phyloP scores from a whole-genome alignment of 1,284 basidiomycete species.

The Trichosporon inkin region DNA sequence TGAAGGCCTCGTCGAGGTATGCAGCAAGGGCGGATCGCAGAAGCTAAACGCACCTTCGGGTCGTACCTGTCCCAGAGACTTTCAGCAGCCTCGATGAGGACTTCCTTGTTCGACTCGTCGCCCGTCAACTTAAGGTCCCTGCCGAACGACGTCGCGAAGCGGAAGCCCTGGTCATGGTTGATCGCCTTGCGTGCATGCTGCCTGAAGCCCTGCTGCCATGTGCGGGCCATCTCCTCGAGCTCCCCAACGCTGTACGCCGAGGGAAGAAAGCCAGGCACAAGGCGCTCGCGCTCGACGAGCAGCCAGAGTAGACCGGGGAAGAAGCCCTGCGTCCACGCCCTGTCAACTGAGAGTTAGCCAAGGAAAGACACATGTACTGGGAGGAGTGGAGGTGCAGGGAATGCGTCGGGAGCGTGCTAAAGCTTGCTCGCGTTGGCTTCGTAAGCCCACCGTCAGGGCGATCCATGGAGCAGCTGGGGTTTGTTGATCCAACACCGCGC shows the following conservation, averaged over 20 bases:
- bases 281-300: constrained; percentile 29
- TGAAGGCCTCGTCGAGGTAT: neutral
- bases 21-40: neutral
- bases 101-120: constrained; percentile 26
- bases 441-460: neutral
- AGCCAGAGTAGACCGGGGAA: constrained; percentile 42
- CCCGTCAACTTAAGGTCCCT: constrained; percentile 36
- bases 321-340: constrained; percentile 42
- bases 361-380: neutral
- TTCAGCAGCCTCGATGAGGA: constrained; percentile 40
- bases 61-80: constrained; percentile 37
- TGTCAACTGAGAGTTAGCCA: constrained; percentile 20
- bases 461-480: neutral
- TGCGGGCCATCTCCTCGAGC: constrained; percentile 28
- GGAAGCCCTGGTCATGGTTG: constrained; percentile 46
- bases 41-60: constrained; percentile 21
- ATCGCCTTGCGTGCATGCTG: constrained; percentile 25
- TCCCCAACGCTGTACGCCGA: constrained; percentile 27
- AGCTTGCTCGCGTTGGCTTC: too few species aligned
- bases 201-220: constrained; percentile 35
- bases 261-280: constrained; percentile 25
- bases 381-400: neutral
- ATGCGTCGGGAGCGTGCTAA: too few species aligned
- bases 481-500: neutral
- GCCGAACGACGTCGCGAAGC: constrained; percentile 41